Conservation (phyloP, 768 basidiomycete genomes). For the Tylopilus vinaceipallidus region DNA sequence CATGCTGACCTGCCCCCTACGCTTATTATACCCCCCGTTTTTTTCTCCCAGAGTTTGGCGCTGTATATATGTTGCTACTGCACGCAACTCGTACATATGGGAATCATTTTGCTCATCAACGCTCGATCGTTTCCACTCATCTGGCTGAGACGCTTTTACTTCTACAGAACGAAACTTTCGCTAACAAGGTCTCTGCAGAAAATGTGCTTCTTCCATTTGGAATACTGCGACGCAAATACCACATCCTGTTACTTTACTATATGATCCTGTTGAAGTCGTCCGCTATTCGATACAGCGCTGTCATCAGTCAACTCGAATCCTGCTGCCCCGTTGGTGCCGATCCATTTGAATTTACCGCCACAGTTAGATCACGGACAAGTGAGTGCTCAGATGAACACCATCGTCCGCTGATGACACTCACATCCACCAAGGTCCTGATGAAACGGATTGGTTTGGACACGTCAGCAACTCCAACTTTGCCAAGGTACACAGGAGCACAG, state of each 20-base stretch:
- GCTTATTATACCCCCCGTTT: conserved; percentile 2
- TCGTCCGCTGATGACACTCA: not conserved
- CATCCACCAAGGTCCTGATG: conserved; percentile 13
- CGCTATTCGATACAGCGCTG: conserved; percentile 6
- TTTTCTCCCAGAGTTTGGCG: conserved; percentile 1
- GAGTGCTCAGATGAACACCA: not conserved
- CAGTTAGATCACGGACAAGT: conserved; percentile 13
- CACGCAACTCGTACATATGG: not conserved
- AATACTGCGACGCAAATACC: conserved; percentile 11
- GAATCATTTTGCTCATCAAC: conserved; percentile 11
- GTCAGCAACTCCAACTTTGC: conserved; percentile 15
- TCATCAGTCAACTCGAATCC: conserved; percentile 11
- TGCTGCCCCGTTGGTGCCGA: conserved; percentile 14
- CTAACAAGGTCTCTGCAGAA: not conserved
- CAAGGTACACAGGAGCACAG: conserved; percentile 3
- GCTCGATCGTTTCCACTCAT: conserved; percentile 10
- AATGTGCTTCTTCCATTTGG: conserved; percentile 12
- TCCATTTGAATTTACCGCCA: conserved; percentile 13
- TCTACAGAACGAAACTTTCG: not conserved
- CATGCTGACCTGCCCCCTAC: not conserved
- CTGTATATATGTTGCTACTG: not conserved
- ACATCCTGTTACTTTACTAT: conserved; percentile 1
- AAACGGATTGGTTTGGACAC: conserved; percentile 17
- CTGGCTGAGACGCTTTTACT: conserved; percentile 8
- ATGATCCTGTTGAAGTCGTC: conserved; percentile 4